phyloP scores from a whole-genome alignment of 305 asterid genomes.

The Fraxinus latifolia region DNA sequence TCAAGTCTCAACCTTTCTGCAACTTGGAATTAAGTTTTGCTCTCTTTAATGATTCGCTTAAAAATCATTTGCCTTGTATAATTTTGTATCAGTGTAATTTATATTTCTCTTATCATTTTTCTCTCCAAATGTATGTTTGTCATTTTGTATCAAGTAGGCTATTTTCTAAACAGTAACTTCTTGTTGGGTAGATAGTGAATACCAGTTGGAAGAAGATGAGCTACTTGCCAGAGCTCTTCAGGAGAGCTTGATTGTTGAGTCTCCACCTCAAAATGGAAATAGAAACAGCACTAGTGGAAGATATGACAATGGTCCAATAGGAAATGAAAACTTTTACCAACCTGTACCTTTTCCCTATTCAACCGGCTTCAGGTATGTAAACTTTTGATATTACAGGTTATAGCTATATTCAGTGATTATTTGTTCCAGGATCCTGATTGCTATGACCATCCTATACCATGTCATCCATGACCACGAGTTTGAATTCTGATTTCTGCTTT shows the following conservation, averaged over 20 bases:
- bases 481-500: not conserved
- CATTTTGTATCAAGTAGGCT: not conserved
- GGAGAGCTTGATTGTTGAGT: slow-evolving; percentile 62
- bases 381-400: not conserved
- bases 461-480: not conserved
- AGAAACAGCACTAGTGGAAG: slow-evolving; percentile 15
- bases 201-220: slow-evolving; percentile 72
- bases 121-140: not conserved
- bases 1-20: not conserved
- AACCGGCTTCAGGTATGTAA: slow-evolving; percentile 40
- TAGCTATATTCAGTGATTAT: not conserved
- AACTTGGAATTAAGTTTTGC: not conserved
- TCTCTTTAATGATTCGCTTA: not conserved
- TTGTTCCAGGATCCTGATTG: not conserved
- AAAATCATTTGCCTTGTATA: not conserved
- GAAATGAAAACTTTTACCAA: slow-evolving; percentile 36
- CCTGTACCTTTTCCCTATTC: slow-evolving; percentile 50
- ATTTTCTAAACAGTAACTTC: slow-evolving; percentile 9
- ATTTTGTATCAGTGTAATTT: not conserved
- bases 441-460: not conserved
- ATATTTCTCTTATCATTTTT: not conserved
- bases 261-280: slow-evolving; percentile 47
- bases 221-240: slow-evolving; percentile 76
- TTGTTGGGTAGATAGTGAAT: slow-evolving; percentile 34
- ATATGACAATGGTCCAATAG: slow-evolving; percentile 23